Conservation (phyloP, 2,329 filamentous ascomycete species). For the Calonectria hongkongensis region DNA sequence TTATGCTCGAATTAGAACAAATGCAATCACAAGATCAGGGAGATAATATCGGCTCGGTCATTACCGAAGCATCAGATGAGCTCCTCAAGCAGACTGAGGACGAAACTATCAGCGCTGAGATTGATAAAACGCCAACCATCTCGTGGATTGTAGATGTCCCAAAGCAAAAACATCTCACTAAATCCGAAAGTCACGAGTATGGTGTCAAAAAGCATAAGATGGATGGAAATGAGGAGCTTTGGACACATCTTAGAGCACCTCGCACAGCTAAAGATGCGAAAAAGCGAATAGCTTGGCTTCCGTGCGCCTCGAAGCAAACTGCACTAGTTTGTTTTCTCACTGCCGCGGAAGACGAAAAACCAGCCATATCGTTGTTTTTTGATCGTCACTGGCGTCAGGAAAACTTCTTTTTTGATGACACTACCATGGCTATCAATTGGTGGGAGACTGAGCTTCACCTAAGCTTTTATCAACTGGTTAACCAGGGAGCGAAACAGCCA, state of each 20-base stretch:
- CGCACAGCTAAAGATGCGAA: background rate
- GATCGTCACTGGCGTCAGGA: background rate
- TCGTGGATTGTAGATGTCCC: conserved; percentile 1
- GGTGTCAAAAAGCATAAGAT: background rate
- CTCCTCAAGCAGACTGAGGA: rapidly evolving
- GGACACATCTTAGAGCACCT: background rate
- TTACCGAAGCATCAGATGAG: background rate
- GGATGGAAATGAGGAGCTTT: background rate
- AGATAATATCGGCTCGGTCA: background rate
- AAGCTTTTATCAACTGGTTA: background rate
- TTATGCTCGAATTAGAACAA: background rate
- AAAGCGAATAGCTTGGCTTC: conserved; percentile 4
- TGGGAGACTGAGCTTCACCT: conserved; percentile 3
- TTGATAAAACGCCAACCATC: background rate
- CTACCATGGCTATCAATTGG: background rate
- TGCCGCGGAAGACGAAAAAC: background rate
- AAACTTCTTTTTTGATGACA: conserved; percentile 13
- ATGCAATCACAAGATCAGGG: background rate
- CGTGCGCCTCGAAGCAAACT: background rate
- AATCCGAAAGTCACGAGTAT: too few species aligned
- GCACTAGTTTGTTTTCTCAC: conserved; percentile 1
- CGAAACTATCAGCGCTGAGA: rapidly evolving
- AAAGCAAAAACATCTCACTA: background rate
- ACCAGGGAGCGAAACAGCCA: too few species aligned
- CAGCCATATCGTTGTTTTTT: background rate